Evolutionary conservation across 2,329 filamentous ascomycete genomes (phyloP), one percentile per base, ranked within the genome.

Genomic region (Scytalidium lignicola): DNA sequence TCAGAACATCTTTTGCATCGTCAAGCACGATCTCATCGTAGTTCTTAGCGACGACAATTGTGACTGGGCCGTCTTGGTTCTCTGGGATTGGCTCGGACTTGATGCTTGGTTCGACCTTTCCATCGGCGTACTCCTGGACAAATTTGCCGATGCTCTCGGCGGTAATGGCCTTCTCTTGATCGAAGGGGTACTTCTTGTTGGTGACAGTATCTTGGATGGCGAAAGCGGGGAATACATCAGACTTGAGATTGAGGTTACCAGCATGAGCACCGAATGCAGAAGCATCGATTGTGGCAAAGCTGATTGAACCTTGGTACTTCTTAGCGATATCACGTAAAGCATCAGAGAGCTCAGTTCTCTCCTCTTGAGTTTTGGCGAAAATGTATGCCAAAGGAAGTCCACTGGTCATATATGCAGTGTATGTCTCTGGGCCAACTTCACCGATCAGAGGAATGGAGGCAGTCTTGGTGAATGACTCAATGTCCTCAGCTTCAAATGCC

Each of bases 51-150:
- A 99, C 93, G 51, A 99, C 80, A 53, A 95, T 79, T 53, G 83
- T 85, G 63, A 96, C 92, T 55, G 90, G 80, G 49, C 89, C 90
- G 57, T 96, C 90, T 72, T 99, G 88, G 57, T 80, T 86, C 82
- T 96, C 90, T 55, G 93, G 93, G 60, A 97, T 85, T 50, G 90
- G 88, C 80, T 99, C 93, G 56, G 91, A 96, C 83, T 99, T 99
- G 82, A 99, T 87, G 80, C 88, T 95, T 62, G 93, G 88, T 71
- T 95, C 85, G 58, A 97, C 70, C 79, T 95, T 95, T 74, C 91
- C 93, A 54, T 81, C 79, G 51, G 84, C 74, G 68, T 91, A 96
- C 60, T 93, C 83, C 58, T 93, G 80, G 52, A 96, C 87, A 68
- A 97, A 99, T 60, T 83, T 74, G 69, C 79, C 80, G 64, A 99